These are phyloP conservation scores for Wickerhamomyces bovis DNA, from an alignment of 805 yeast genomes.

Conservation along the genomic window DNA sequence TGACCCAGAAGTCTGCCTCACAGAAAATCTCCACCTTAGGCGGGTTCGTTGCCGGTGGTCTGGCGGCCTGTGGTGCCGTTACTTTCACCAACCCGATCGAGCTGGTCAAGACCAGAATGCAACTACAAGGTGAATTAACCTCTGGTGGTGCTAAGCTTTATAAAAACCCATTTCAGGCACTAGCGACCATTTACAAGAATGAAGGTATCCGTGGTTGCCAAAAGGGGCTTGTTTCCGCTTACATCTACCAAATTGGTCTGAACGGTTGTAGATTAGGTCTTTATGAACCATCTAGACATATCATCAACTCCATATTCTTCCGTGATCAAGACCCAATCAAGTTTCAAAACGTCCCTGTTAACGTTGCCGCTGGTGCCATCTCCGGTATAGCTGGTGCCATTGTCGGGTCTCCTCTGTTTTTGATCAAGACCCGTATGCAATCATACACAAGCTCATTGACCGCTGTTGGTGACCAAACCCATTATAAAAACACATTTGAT, in stretches of 20 bases:
- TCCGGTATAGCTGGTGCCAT: conserved; percentile 90
- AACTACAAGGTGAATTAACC: conserved; percentile 83
- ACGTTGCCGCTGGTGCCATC: conserved; percentile 71
- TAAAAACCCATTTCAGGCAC: conserved; percentile 82
- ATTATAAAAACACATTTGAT: conserved; percentile 61
- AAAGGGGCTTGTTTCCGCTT: conserved; percentile 85
- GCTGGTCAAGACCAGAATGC: conserved; percentile 92
- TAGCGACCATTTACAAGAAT: conserved; percentile 58
- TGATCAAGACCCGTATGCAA: conserved; percentile 95
- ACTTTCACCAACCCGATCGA: conserved; percentile 96
- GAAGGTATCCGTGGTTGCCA: conserved; percentile 90
- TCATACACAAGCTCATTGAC: conserved; percentile 56
- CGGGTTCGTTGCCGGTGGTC: conserved; percentile 84
- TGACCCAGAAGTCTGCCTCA: conserved; percentile 35
- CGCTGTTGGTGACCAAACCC: conserved; percentile 87
- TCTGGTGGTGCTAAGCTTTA: conserved; percentile 52
- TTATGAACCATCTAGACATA: conserved; percentile 79
- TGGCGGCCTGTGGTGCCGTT: conserved; percentile 97
- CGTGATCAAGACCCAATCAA: conserved; percentile 44
- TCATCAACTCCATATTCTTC: conserved; percentile 47
- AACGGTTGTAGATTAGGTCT: conserved; percentile 94
- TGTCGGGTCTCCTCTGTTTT: conserved; percentile 84
- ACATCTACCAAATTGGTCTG: conserved; percentile 81
- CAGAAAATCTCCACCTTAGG: conserved; percentile 61
- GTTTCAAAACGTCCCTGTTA: conserved; percentile 48